phyloP scores from a whole-genome alignment of 768 basidiomycete species.

The Boletus barrowsii region DNA sequence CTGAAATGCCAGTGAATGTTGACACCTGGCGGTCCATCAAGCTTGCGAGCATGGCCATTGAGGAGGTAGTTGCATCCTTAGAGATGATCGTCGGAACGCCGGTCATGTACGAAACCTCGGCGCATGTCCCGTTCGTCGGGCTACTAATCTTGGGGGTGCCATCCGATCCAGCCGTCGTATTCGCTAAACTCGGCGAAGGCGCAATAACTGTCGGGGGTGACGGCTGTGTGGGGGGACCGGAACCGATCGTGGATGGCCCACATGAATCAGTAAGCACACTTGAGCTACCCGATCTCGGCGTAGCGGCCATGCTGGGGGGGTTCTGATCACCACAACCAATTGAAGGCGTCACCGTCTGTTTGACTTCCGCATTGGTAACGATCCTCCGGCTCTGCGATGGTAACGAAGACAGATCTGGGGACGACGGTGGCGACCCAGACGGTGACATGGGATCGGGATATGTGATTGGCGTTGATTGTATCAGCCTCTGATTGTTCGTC shows the following conservation, averaged over 20 bases:
- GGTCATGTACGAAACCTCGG: neutral
- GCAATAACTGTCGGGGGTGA: neutral
- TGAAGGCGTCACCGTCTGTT: neutral
- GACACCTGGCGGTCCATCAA: neutral
- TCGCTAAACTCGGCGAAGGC: neutral
- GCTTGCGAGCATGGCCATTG: neutral
- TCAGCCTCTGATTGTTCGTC: neutral
- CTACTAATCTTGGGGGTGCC: neutral
- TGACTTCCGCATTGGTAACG: neutral
- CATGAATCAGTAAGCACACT: neutral
- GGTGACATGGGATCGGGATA: neutral
- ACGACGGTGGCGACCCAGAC: neutral
- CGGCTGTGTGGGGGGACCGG: neutral
- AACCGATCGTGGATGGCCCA: neutral
- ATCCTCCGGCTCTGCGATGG: constrained; percentile 7
- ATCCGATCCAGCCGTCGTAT: neutral
- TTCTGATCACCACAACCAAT: neutral
- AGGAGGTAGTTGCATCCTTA: neutral
- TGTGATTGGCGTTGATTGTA: neutral
- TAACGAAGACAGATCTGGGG: constrained; percentile 1
- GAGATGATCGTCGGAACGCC: neutral
- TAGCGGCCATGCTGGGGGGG: too few species aligned
- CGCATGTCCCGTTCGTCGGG: neutral
- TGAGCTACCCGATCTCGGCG: too few species aligned
- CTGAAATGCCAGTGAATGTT: neutral